Base-by-base conservation (phyloP, 345 rosid genomes). In the Anastatica hierochuntica region DNA sequence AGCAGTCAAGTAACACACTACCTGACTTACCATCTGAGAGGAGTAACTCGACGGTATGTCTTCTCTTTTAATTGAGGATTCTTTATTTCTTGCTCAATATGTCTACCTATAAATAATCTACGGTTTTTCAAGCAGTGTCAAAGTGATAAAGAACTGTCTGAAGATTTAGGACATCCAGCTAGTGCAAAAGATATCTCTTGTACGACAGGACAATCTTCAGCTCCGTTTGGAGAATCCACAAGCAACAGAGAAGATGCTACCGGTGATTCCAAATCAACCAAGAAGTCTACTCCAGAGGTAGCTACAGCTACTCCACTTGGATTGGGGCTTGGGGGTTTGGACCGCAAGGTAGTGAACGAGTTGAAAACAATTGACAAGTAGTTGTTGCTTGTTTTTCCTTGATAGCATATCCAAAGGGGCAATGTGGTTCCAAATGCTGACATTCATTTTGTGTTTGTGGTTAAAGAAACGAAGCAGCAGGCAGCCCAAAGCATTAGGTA, bases 241-340 rank as follows among this genome's bases (percentile, higher is more conserved):
- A 43, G 51, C 41, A 75, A 72, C 57, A 55, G 49, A 31, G 81
- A 77, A 70, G 77, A 43, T 47, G 51, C 68, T 33, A 51, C 73
- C 21, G 44, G 63, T 60, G 60, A 58, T 63, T 30, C 60, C 9
- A 75, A 72, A 61, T 67, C 75, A 52, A 33, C 72, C 50, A 75
- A 68, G 66, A 63, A 58, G 58, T 76, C 70, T 60, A 31, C 36
- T 68, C 23, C 54, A 29, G 76, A 73, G 30, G 63, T 47, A 60
- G 50, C 70, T 30, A 66, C 74, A 42, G 44, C 74, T 52, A 73
- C 63, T 10, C 97, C 98, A 20, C 82, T 85, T 68, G 98, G 98
- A 51, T 75, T 92, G 72, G 97, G 95, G 53, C 63, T 85, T 55
- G 94, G 90, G 21, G 60, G 82, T 65, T 72, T 92, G 74, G 95